These are phyloP conservation scores for Calonectria pauciramosa DNA, from an alignment of 2,329 filamentous ascomycete genomes.

Conservation along the genomic window DNA sequence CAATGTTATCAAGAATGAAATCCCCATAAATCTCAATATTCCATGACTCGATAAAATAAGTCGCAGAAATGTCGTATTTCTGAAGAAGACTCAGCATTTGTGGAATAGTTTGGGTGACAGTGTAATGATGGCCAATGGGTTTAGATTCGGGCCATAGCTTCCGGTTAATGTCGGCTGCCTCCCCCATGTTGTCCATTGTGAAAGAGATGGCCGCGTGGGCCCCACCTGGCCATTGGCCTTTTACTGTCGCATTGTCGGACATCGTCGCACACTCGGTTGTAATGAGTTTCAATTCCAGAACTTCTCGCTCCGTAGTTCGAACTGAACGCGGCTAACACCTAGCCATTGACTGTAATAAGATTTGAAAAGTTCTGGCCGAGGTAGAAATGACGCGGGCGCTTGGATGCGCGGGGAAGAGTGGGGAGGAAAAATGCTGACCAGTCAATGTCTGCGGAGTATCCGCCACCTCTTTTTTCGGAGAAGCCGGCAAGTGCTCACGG, in stretches of 20 bases:
- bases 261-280: background rate
- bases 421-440: background rate
- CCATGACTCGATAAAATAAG: slow-evolving; percentile 22
- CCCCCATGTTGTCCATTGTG: slow-evolving; percentile 23
- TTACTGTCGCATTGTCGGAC: background rate
- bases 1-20: slow-evolving; percentile 4
- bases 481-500: background rate
- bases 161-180: slow-evolving; percentile 14
- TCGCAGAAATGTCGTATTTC: slow-evolving; percentile 6
- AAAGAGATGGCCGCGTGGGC: slow-evolving; percentile 8
- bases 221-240: slow-evolving; percentile 13
- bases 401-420: background rate
- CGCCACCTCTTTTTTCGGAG: background rate
- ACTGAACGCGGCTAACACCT: background rate
- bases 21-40: slow-evolving; percentile 16
- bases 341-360: background rate
- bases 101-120: slow-evolving; percentile 3
- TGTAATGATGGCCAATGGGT: slow-evolving; percentile 9
- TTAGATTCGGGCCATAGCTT: slow-evolving; percentile 14
- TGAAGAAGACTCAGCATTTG: background rate
- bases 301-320: background rate
- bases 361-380: background rate
- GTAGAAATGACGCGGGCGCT: background rate
- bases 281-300: background rate
- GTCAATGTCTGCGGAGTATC: background rate